phyloP scores from a whole-genome alignment of 345 rosid genomes.

The Arabis hirsuta region DNA sequence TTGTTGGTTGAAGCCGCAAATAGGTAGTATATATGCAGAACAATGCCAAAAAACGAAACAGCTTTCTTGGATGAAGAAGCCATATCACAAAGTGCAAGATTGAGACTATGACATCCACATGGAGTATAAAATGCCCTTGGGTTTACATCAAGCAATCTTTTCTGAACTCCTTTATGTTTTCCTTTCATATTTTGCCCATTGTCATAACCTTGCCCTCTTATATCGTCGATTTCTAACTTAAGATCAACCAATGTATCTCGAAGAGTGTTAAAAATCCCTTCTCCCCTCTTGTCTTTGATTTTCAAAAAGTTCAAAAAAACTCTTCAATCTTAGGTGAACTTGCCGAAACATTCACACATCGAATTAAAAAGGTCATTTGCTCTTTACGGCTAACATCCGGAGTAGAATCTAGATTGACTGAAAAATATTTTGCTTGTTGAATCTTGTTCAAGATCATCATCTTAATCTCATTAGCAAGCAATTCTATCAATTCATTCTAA shows the following conservation, averaged over 20 bases:
- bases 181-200: not conserved
- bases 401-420: not conserved
- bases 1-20: constrained; percentile 11
- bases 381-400: not conserved
- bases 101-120: constrained; percentile 15
- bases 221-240: not conserved
- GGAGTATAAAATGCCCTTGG: constrained; percentile 4
- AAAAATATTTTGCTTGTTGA: not conserved
- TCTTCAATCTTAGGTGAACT: not conserved
- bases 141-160: not conserved
- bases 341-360: not conserved
- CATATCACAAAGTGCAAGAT: constrained; percentile 11
- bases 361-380: not conserved
- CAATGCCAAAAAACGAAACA: not conserved
- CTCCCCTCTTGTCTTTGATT: not conserved
- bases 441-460: not conserved
- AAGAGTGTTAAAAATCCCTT: not conserved
- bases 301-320: not conserved
- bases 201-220: constrained; percentile 7
- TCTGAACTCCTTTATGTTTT: constrained; percentile 2
- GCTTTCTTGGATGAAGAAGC: not conserved
- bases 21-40: not conserved
- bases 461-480: not conserved
- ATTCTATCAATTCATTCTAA: not conserved
- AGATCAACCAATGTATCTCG: not conserved